Conservation (phyloP, 495 filamentous ascomycete genomes). For the Talaromyces liani region DNA sequence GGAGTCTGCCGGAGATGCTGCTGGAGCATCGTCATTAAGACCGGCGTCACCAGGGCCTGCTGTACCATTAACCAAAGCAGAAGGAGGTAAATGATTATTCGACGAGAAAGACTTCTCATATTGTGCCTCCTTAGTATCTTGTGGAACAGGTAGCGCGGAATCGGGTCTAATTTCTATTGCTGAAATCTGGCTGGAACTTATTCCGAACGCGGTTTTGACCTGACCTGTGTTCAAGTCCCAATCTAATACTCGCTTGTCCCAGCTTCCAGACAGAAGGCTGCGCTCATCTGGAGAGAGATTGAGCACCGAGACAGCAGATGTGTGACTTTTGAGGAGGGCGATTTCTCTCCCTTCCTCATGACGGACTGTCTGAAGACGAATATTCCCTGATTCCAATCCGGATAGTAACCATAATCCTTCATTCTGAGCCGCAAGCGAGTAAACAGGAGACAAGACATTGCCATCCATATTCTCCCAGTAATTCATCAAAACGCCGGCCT, state of each 20-base stretch:
- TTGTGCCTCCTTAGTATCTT: conserved; percentile 53
- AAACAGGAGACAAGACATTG: conserved; percentile 67
- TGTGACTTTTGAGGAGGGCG: conserved; percentile 70
- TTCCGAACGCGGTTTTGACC: conserved; percentile 63
- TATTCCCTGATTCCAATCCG: conserved; percentile 81
- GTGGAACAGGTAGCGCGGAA: conserved; percentile 65
- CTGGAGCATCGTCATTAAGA: conserved; percentile 32
- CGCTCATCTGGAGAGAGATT: conserved; percentile 77
- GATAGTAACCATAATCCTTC: conserved; percentile 86
- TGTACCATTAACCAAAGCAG: conserved; percentile 37
- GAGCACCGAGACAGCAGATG: conserved; percentile 85
- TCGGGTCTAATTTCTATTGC: conserved; percentile 79
- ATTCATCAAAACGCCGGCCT: conserved; percentile 83
- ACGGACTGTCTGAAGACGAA: conserved; percentile 89
- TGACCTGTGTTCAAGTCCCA: conserved; percentile 94
- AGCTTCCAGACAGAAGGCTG: conserved; percentile 85
- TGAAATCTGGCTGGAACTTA: conserved; percentile 77
- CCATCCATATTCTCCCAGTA: conserved; percentile 90
- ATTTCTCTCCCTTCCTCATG: conserved; percentile 93
- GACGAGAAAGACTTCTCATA: conserved; percentile 62
- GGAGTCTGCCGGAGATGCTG: conserved; percentile 63
- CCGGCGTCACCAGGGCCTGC: conserved; percentile 29
- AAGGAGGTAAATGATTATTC: conserved; percentile 41
- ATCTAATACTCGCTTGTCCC: conserved; percentile 89
- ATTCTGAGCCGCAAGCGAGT: conserved; percentile 85